Base-by-base conservation (phyloP, 345 rosid genomes). In the Arabidopsis arenosa region DNA sequence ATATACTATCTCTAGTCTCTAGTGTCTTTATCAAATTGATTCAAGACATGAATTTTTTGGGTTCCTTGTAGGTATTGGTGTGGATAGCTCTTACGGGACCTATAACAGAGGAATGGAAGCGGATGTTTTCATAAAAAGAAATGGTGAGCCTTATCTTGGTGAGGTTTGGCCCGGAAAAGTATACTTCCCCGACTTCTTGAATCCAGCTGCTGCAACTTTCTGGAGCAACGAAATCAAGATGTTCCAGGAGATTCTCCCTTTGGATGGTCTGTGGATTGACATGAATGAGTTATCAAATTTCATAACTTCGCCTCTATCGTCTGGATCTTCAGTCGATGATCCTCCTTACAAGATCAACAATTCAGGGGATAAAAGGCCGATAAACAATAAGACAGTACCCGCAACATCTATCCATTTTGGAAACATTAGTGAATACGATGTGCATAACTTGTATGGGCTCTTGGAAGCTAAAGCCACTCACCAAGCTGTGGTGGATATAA, bases 261-360 rank as follows among this genome's bases (percentile, higher is more conserved):
- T 86, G 15, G 97, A 91, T 72, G 97, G 94, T 56, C 39, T 89
- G 45, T 91, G 97, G 97, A 41, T 91, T 45, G 97, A 91, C 80
- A 91, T 91, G 97, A 91, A 91, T 10, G 94, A 89, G 83, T 0
- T 86, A 12, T 80, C 94, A 18, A 91, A 86, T 73, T 91, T 89
- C 82, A 79, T 82, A 4, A 81, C 88, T 18, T 70, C 92, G 40
- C 66, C 84, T 17, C 62, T 79, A 4, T 60, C 44, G 9, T 85
- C 82, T 60, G 63, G 45, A 53, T 87, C 92, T 5, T 70, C 83
- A 15, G 78, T 86, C 0, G 97, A 91, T 73, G 72, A 80, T 49
- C 97, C 94, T 47, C 89, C 92, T 23, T 91, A 89, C 92, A 76
- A 74, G 66, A 91, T 91, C 26, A 91, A 91, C 83, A 86, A 86